phyloP scores from a whole-genome alignment of 108 stramenopile genomes.

The Skeletonema costatum region DNA sequence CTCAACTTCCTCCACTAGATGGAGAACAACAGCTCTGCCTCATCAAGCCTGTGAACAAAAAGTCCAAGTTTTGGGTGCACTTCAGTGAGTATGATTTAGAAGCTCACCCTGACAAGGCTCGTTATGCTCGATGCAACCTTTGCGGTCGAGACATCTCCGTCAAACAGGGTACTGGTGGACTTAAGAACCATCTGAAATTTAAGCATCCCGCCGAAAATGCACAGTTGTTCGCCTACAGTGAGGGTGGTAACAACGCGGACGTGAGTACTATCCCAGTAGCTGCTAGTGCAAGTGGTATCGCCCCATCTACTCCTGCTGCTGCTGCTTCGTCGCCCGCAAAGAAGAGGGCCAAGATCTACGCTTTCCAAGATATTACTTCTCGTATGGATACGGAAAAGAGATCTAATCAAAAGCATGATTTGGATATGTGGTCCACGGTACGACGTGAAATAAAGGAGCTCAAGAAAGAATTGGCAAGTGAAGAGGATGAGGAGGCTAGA shows the following conservation, averaged over 20 bases:
- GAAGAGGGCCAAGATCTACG: background rate
- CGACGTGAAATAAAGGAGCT: slow-evolving; percentile 13
- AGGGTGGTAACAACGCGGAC: background rate
- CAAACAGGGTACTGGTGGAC: slow-evolving; percentile 38
- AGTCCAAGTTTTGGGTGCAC: slow-evolving; percentile 24
- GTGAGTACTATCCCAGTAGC: background rate
- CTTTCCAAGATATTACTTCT: background rate
- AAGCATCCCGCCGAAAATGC: slow-evolving; percentile 19
- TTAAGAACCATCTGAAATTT: slow-evolving; percentile 24
- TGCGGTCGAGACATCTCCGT: slow-evolving; percentile 32
- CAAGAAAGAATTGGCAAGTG: slow-evolving; percentile 18
- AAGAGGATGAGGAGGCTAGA: slow-evolving; percentile 1
- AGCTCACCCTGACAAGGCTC: slow-evolving; percentile 19
- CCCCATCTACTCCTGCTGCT: background rate
- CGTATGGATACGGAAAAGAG: background rate
- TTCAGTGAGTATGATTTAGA: slow-evolving; percentile 22
- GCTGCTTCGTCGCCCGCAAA: background rate
- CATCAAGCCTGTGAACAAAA: slow-evolving; percentile 17
- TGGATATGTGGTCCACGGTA: slow-evolving; percentile 30
- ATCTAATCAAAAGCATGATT: slow-evolving; percentile 18
- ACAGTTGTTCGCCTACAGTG: background rate
- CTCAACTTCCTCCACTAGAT: background rate
- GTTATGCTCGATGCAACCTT: slow-evolving; percentile 20
- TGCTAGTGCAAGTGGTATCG: background rate
- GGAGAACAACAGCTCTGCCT: background rate